A percentile compares a stretch with the other conserved stretches of the same genome.
Evolutionary conservation across 2,329 filamentous ascomycete species (phyloP).

Genomic region (Clathrospora elynae): DNA sequence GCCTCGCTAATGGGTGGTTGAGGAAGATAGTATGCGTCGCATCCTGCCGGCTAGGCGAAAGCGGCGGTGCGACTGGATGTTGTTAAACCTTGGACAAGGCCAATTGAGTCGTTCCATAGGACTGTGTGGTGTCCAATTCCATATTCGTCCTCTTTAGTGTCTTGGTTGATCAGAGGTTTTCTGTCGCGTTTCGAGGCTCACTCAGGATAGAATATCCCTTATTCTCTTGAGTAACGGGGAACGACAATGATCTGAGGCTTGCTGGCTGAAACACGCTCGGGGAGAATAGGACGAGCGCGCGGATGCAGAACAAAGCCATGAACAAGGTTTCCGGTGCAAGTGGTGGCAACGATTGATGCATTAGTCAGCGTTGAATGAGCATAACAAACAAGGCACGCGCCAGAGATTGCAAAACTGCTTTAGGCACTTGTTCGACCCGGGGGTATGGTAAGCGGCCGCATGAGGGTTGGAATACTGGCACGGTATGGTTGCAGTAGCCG

Average conservation of each 20-base stretch:
- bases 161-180: not conserved
- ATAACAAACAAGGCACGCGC: conserved; percentile 37
- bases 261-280: conserved; percentile 16
- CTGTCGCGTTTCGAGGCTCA: not conserved
- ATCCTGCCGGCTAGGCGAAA: conserved; percentile 17
- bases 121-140: conserved; percentile 12
- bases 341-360: conserved; percentile 18
- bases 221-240: not conserved
- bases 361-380: conserved; percentile 17
- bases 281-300: conserved; percentile 7
- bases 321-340: conserved; percentile 11
- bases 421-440: conserved; percentile 15
- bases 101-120: not conserved
- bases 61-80: conserved; percentile 14
- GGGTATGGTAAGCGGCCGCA: conserved; percentile 8
- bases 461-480: conserved; percentile 17
- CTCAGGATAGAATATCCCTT: conserved; percentile 9
- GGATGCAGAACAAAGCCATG: conserved; percentile 20
- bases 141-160: not conserved
- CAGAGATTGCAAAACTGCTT: conserved; percentile 27
- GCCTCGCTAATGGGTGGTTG: conserved; percentile 29
- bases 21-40: conserved; percentile 31
- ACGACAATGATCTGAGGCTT: conserved; percentile 1
- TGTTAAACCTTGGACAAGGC: conserved; percentile 13
- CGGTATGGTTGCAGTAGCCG: conserved; percentile 14